Evolutionary conservation across 2,329 filamentous ascomycete species (phyloP).

Genomic region (Beauveria sp.): DNA sequence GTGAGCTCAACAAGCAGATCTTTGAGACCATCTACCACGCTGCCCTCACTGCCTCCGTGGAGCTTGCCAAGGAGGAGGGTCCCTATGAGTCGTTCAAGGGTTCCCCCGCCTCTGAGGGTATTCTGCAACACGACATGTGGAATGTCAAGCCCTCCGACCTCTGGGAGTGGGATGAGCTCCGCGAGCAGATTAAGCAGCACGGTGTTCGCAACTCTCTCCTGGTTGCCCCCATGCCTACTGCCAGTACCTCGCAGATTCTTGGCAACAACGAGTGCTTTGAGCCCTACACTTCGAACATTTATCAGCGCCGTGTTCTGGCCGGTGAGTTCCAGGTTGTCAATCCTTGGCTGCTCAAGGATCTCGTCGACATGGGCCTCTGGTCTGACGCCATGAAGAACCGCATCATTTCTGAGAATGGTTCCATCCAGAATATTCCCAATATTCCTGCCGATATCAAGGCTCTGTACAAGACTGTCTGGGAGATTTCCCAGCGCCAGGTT

Average conservation of each 20-base stretch:
- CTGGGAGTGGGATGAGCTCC: constrained; percentile 91
- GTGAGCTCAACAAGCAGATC: constrained; percentile 92
- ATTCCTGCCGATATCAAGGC: constrained; percentile 94
- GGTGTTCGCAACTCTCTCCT: constrained; percentile 94
- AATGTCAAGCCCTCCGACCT: constrained; percentile 85
- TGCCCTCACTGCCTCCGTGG: constrained; percentile 79
- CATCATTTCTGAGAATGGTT: constrained; percentile 94
- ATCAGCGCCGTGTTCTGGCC: constrained; percentile 93
- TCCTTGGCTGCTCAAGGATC: constrained; percentile 95
- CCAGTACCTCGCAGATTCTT: constrained; percentile 93
- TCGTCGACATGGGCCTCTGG: constrained; percentile 97
- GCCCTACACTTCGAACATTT: constrained; percentile 99
- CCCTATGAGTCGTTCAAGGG: constrained; percentile 87
- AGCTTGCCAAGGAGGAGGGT: constrained; percentile 76
- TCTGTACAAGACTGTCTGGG: constrained; percentile 99
- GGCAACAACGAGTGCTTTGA: constrained; percentile 99
- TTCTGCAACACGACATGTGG: constrained; percentile 99
- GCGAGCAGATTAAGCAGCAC: constrained; percentile 84
- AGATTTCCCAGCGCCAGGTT: constrained; percentile 92
- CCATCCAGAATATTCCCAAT: constrained; percentile 93
- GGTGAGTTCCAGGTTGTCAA: constrained; percentile 99
- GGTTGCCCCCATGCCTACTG: constrained; percentile 95
- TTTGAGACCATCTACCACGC: constrained; percentile 99
- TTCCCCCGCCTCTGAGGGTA: constrained; percentile 87
- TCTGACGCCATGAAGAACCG: constrained; percentile 99